Evolutionary conservation across 202 grass and related monocot species (phyloP).

Genomic region (Panicum hallii): DNA sequence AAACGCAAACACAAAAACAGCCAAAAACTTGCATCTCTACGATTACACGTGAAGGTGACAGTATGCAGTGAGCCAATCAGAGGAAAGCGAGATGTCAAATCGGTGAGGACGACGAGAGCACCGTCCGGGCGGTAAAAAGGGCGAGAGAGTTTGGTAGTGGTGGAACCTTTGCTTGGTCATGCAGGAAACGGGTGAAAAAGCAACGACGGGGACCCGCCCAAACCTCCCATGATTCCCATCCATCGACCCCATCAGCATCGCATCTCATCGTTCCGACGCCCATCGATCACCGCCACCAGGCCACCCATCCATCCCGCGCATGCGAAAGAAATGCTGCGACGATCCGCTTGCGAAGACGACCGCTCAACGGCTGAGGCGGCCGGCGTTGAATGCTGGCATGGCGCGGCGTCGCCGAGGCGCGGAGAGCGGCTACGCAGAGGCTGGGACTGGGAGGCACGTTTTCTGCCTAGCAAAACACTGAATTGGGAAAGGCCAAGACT

Average conservation of each 20-base stretch:
- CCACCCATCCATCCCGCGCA: background rate
- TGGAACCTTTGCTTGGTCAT: conserved; percentile 23
- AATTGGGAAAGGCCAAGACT: background rate
- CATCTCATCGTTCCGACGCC: background rate
- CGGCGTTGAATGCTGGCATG: background rate
- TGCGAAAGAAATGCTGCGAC: background rate
- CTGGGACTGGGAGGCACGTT: background rate
- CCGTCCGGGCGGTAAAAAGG: background rate
- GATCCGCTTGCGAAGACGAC: background rate
- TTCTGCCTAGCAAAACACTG: no score
- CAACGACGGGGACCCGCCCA: background rate
- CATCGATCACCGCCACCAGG: background rate
- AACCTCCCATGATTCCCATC: background rate
- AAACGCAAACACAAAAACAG: background rate
- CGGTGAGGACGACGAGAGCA: background rate
- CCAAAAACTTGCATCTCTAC: background rate
- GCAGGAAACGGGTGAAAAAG: background rate
- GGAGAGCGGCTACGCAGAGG: no score
- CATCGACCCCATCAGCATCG: background rate
- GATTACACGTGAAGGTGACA: background rate
- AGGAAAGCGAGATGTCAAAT: background rate
- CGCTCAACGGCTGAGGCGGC: background rate
- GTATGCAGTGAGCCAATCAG: background rate
- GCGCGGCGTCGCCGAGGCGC: background rate
- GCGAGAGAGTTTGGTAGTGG: background rate